A percentile compares a stretch with the other conserved stretches of the same genome.
Evolutionary conservation across 768 basidiomycete species (phyloP).

Genomic region (Russula lepida): DNA sequence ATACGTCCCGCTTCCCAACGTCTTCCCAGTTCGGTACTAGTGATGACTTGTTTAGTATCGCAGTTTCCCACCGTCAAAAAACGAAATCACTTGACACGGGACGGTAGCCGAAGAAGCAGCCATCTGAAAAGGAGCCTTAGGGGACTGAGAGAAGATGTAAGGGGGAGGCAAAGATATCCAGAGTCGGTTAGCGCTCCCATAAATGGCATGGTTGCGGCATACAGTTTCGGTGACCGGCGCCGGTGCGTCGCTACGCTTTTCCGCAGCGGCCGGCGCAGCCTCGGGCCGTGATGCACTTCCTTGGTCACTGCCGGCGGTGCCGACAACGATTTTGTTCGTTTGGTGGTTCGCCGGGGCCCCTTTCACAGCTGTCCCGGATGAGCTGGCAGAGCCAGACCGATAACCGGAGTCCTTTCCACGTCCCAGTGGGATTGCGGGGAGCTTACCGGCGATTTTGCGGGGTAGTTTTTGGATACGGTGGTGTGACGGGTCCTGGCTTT

Average conservation of each 20-base stretch:
- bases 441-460: constrained; percentile 1
- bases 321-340: not conserved
- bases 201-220: constrained; percentile 6
- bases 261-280: constrained; percentile 4
- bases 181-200: not conserved
- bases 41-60: not conserved
- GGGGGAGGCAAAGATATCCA: not conserved
- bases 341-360: not conserved
- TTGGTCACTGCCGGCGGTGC: not conserved
- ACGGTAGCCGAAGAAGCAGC: constrained; percentile 32
- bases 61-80: not conserved
- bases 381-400: constrained; percentile 14
- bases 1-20: constrained; percentile 87
- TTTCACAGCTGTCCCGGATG: constrained; percentile 7
- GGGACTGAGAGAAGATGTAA: not conserved
- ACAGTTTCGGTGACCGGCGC: constrained; percentile 11
- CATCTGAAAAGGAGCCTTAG: constrained; percentile 22
- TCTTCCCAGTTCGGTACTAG: constrained; percentile 85
- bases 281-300: constrained; percentile 5
- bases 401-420: constrained; percentile 17
- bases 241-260: not conserved
- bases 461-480: not conserved
- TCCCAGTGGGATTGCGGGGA: not conserved
- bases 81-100: constrained; percentile 36
- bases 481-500: constrained; percentile 8